Evolutionary conservation across 164 flowering plant species (phyloP).

Genomic region (Aristolochia contorta): DNA sequence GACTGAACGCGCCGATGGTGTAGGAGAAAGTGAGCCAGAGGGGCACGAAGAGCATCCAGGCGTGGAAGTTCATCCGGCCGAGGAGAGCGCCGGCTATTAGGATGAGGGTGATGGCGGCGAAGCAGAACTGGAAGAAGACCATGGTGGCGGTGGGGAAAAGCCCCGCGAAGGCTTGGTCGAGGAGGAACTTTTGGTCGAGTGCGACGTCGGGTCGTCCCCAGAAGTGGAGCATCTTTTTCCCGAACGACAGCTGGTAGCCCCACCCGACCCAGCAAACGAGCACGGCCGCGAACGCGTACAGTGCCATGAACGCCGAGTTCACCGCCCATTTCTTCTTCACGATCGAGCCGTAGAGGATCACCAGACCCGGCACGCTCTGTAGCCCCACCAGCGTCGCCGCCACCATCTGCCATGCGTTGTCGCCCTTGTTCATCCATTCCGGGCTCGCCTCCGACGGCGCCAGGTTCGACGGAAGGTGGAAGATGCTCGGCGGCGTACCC

Average conservation of each 20-base stretch:
- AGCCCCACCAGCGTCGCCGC: slow-evolving; percentile 15
- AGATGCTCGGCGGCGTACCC: not conserved
- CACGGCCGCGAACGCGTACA: slow-evolving; percentile 20
- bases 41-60: slow-evolving; percentile 72
- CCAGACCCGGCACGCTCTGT: slow-evolving; percentile 20
- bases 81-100: slow-evolving; percentile 48
- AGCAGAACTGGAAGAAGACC: slow-evolving; percentile 55
- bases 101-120: slow-evolving; percentile 53
- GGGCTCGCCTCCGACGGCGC: slow-evolving; percentile 13
- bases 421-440: slow-evolving; percentile 16
- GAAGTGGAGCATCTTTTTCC: slow-evolving; percentile 13
- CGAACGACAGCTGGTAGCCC: slow-evolving; percentile 19
- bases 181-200: slow-evolving; percentile 24
- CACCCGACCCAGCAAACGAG: slow-evolving; percentile 15
- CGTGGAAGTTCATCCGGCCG: slow-evolving; percentile 59
- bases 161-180: slow-evolving; percentile 26
- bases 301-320: slow-evolving; percentile 21
- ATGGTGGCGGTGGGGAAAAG: slow-evolving; percentile 45
- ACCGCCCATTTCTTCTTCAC: slow-evolving; percentile 40
- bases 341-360: slow-evolving; percentile 51
- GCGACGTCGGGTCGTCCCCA: slow-evolving; percentile 31
- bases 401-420: slow-evolving; percentile 20
- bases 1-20: slow-evolving; percentile 34
- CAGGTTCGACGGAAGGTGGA: slow-evolving; percentile 9
- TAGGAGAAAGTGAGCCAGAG: slow-evolving; percentile 48